phyloP scores from a whole-genome alignment of 805 yeast species.

The Wickerhamomyces tratensis region DNA sequence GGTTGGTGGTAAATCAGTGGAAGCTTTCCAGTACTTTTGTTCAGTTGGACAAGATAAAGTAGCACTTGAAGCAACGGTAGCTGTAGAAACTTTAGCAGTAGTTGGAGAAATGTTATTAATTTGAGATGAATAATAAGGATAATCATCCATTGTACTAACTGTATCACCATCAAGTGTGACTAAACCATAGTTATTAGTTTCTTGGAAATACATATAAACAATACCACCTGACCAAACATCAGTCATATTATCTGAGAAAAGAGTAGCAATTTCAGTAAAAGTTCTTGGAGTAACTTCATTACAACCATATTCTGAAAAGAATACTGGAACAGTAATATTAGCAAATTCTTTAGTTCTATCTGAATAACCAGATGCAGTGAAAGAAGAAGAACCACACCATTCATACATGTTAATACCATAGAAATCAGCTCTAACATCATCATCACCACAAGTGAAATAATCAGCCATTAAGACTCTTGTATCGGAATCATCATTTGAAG shows the following conservation, averaged over 20 bases:
- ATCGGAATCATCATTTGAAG: constrained; percentile 64
- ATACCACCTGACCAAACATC: constrained; percentile 88
- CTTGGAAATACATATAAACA: constrained; percentile 78
- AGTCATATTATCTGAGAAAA: constrained; percentile 62
- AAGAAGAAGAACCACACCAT: constrained; percentile 71
- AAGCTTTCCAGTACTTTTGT: constrained; percentile 51
- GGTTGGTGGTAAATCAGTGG: constrained; percentile 68
- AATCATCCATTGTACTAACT: constrained; percentile 58
- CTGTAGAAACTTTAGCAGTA: constrained; percentile 29
- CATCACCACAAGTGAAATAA: constrained; percentile 68
- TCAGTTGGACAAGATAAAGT: constrained; percentile 55
- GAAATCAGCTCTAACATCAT: constrained; percentile 60
- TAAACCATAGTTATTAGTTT: constrained; percentile 66
- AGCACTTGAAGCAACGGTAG: constrained; percentile 28
- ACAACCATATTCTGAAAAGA: constrained; percentile 83
- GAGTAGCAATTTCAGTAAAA: constrained; percentile 61
- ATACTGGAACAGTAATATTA: constrained; percentile 60
- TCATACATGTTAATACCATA: constrained; percentile 86
- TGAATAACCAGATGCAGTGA: constrained; percentile 51
- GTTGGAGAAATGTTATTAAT: constrained; percentile 47
- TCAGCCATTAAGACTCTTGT: constrained; percentile 64
- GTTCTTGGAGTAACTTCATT: constrained; percentile 59
- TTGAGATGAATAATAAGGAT: constrained; percentile 50
- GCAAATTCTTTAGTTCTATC: constrained; percentile 54
- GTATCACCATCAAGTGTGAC: constrained; percentile 37